Percentiles rank a stretch among this genome's conserved stretches.
Evolutionary conservation across 2,329 filamentous ascomycete genomes (phyloP).

Genomic region (Ophiocordyceps sinensis): DNA sequence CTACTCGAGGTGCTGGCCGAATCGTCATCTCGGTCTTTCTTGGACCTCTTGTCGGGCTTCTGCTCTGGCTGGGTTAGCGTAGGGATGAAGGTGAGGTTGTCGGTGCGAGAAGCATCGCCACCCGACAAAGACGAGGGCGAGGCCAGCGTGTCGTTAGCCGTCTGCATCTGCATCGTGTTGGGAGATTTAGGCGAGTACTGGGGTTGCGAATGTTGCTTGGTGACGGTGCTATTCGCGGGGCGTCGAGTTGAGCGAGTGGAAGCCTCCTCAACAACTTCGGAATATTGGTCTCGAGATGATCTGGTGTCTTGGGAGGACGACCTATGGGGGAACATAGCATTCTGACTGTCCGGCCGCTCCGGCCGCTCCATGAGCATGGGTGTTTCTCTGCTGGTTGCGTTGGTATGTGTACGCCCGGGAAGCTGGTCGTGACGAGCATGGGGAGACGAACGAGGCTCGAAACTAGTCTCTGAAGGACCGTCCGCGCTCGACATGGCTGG

Average conservation of each 20-base stretch:
- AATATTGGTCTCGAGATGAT: slow-evolving; percentile 13
- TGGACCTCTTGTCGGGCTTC: slow-evolving; percentile 59
- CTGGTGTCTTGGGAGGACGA: slow-evolving; percentile 38
- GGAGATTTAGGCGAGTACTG: slow-evolving; percentile 4
- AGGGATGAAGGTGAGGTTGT: slow-evolving; percentile 67
- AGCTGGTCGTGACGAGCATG: slow-evolving; percentile 15
- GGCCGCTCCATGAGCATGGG: slow-evolving; percentile 23
- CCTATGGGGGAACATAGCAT: slow-evolving; percentile 31
- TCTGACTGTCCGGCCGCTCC: slow-evolving; percentile 11
- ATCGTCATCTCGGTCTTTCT: slow-evolving; percentile 55
- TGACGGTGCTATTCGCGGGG: slow-evolving; percentile 1
- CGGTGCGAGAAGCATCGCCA: slow-evolving; percentile 52
- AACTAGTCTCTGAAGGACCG: not conserved
- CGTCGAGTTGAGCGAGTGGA: slow-evolving; percentile 27
- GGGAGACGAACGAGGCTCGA: slow-evolving; percentile 9
- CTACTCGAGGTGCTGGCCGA: slow-evolving; percentile 50
- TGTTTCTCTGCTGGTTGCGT: slow-evolving; percentile 47
- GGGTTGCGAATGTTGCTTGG: slow-evolving; percentile 2
- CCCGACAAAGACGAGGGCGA: slow-evolving; percentile 52
- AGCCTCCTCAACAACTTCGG: slow-evolving; percentile 23
- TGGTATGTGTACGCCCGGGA: slow-evolving; percentile 17
- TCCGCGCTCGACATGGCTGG: slow-evolving; percentile 32
- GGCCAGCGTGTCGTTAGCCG: slow-evolving; percentile 14
- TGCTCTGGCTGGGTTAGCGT: slow-evolving; percentile 56
- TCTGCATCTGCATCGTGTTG: slow-evolving; percentile 6